Base-by-base conservation (phyloP, 345 rosid genomes). In the Mangifera indica region DNA sequence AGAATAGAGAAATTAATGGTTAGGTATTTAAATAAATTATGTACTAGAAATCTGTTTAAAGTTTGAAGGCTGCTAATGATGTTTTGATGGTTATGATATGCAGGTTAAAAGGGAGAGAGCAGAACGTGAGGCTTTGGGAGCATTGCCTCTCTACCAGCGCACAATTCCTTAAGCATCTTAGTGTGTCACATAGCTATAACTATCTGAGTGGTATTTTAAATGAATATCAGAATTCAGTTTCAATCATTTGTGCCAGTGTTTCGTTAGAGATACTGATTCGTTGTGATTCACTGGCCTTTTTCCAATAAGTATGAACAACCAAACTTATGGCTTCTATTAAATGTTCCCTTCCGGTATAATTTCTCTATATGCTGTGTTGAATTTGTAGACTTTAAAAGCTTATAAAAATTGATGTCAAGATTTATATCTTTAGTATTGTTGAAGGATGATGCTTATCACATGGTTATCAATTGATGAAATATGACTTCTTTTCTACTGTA, bases 71-170 rank as follows among this genome's bases (percentile, higher is more conserved):
- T 24, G 63, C 45, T 26, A 68, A 45, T 58, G 32, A 21, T 37
- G 7, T 14, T 42, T 37, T 20, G 60, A 44, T 52, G 6, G 48
- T 59, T 29, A 51, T 70, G 29, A 74, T 49, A 67, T 81, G 82
- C 81, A 92, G 99, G 99, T 92, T 72, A 82, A 91, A 84, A 88
- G 72, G 80, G 99, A 95, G 83, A 82, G 75, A 0, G 88, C 83
- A 55, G 99, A 92, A 74, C 94, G 97, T 24, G 94, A 89, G 73
- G 91, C 96, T 66, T 81, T 95, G 83, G 99, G 93, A 72, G 99
- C 99, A 70, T 76, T 91, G 82, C 99, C 98, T 54, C 86, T 93
- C 66, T 93, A 89, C 63, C 91, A 92, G 80, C 97, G 97, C 76
- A 83, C 93, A 2, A 54, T 92, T 68, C 98, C 99, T 21, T 92